Evolutionary conservation across 176 grass and related monocot species (phyloP), one percentile per base, ranked within the genome.

Genomic region (Hsuehochloa calcarea): DNA sequence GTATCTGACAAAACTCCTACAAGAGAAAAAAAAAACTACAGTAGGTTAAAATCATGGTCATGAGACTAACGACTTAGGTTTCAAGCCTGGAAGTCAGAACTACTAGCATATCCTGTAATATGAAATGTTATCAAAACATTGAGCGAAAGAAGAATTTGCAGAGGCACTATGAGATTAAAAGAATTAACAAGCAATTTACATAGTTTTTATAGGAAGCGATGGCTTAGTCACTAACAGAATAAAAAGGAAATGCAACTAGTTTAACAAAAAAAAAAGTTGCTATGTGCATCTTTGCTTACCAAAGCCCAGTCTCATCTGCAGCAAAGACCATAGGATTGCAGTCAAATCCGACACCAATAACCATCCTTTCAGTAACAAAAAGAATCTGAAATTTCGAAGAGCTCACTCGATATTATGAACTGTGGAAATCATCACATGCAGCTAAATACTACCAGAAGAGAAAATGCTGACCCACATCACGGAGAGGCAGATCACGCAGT

Each of bases 381-480:
- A 96, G 90, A 84, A 99, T 88, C 96, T 99, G 93, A 78, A 75
- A 92, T 47, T 85, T 90, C 70, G 77, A 62, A 51, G 25, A 82
- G 82, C 68, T 70, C 43, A 46, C 85, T 80, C 74, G 80, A 56
- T 60, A 85, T 86, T 66, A 88, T 77, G 35, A 80, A 79, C 83
- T 79, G 16, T 34, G 54, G 74, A 90, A 77, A 46, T 40, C 41
- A 82, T 75, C 22, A 71, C 83, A 65, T 70, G 65, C 59, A 80
- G 82, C 55, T 50, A 75, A 84, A 90, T 81, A 89, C 22, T 87
- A 90, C 73, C 70, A 85, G 63, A 95, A 94, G 89, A 31, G 87
- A 96, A 90, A 93, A 92, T 99, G 96, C 96, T 99, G 93, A 99
- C 96, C 96, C 96, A 99, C 96, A 96, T 99, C 96, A 99, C 93